phyloP scores from a whole-genome alignment of 148 eudicot species.

The Rhododendron ovatum region DNA sequence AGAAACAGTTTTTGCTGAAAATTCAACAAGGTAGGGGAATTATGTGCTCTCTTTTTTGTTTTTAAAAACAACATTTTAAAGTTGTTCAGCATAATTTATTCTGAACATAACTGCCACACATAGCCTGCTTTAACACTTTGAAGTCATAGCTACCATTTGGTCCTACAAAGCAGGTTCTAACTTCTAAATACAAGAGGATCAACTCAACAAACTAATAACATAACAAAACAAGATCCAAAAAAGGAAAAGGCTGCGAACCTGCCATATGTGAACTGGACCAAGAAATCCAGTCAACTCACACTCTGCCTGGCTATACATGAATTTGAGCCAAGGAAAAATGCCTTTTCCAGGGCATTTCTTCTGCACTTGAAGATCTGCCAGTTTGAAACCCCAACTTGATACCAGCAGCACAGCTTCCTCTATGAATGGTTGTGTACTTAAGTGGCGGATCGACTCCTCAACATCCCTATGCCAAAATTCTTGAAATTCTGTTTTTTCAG shows the following conservation, averaged over 20 bases:
- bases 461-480: constrained; percentile 87
- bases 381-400: constrained; percentile 80
- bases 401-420: constrained; percentile 78
- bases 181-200: not conserved
- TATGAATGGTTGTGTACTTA: constrained; percentile 48
- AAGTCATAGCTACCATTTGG: not conserved
- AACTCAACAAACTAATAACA: not conserved
- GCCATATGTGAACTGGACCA: constrained; percentile 88
- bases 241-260: constrained; percentile 38
- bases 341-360: constrained; percentile 68
- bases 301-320: constrained; percentile 61
- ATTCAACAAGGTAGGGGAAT: not conserved
- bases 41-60: not conserved
- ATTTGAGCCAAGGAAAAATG: constrained; percentile 64
- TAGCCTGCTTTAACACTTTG: not conserved
- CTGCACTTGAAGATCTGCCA: constrained; percentile 64
- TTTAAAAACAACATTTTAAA: not conserved
- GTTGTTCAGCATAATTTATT: not conserved
- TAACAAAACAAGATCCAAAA: not conserved
- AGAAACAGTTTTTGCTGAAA: not conserved
- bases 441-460: constrained; percentile 81
- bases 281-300: constrained; percentile 70
- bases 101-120: not conserved
- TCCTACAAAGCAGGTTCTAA: not conserved
- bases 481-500: constrained; percentile 48